These are phyloP conservation scores for Mycena rosella DNA, from an alignment of 768 basidiomycete genomes.

Conservation along the genomic window DNA sequence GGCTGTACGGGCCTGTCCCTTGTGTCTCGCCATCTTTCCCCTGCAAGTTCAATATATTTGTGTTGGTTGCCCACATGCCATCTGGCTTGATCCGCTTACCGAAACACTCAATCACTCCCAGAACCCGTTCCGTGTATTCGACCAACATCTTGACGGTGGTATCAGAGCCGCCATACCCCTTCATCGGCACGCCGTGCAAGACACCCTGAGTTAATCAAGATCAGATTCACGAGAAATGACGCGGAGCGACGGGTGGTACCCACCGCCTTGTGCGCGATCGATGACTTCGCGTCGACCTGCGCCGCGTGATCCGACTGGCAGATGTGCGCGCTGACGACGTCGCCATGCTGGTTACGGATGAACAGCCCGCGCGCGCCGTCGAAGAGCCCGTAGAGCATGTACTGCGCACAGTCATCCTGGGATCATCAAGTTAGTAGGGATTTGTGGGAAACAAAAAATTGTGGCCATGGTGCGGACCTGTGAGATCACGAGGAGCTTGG, in stretches of 20 bases:
- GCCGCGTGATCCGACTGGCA: background rate
- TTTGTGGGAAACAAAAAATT: background rate
- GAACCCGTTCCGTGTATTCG: conserved; percentile 9
- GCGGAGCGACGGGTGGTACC: background rate
- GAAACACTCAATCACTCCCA: background rate
- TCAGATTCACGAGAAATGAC: background rate
- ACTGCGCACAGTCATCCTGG: conserved; percentile 28
- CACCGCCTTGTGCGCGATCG: background rate
- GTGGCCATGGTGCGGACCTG: background rate
- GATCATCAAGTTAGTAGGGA: background rate
- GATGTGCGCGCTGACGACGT: background rate
- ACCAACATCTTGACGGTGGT: conserved; percentile 1
- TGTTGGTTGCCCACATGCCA: too few relatives aligned
- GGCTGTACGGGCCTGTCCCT: too few relatives aligned
- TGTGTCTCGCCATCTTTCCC: too few relatives aligned
- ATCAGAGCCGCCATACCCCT: conserved; percentile 28
- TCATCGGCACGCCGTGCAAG: conserved; percentile 17
- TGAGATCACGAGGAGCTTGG: background rate
- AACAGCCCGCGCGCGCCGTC: conserved; percentile 15
- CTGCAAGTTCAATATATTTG: too few relatives aligned
- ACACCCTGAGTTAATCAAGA: conserved; percentile 4
- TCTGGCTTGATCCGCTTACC: too few relatives aligned
- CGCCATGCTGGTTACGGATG: conserved; percentile 1
- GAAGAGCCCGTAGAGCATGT: conserved; percentile 22
- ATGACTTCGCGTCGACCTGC: background rate